Evolutionary conservation across 768 basidiomycete genomes (phyloP).

Genomic region (Pisolithus marmoratus): DNA sequence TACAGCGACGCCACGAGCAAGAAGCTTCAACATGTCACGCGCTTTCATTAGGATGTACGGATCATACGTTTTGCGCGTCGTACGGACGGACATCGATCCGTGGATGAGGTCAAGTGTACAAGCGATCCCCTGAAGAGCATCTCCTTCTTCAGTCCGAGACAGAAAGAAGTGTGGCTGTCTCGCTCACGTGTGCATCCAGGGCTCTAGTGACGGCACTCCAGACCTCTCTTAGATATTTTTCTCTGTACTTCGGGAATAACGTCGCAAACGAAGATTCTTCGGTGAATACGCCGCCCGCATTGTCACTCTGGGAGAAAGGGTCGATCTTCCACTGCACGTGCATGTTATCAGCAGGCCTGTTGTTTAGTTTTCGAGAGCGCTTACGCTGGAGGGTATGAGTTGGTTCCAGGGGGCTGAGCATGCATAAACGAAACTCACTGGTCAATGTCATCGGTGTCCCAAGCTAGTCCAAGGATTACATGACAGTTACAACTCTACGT

Average conservation of each 20-base stretch:
- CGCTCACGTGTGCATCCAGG: constrained; percentile 68
- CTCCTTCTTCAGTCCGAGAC: neutral
- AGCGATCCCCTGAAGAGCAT: constrained; percentile 59
- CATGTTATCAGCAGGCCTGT: constrained; percentile 9
- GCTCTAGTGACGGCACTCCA: constrained; percentile 89
- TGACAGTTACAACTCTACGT: neutral
- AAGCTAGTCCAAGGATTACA: constrained; percentile 50
- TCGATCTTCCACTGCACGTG: constrained; percentile 79
- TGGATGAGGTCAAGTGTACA: constrained; percentile 94
- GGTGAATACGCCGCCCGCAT: constrained; percentile 76
- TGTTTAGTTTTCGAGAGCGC: constrained; percentile 9
- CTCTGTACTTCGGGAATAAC: constrained; percentile 96
- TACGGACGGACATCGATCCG: constrained; percentile 95
- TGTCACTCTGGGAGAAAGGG: constrained; percentile 66
- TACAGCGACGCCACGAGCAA: constrained; percentile 86
- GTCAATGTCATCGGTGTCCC: constrained; percentile 99
- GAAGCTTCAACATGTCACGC: constrained; percentile 90
- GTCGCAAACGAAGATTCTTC: constrained; percentile 99
- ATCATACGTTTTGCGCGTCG: constrained; percentile 95
- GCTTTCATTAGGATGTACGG: constrained; percentile 96
- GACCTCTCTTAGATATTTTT: constrained; percentile 91
- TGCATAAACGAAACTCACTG: constrained; percentile 59
- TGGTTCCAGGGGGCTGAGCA: neutral
- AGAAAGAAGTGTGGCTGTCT: constrained; percentile 10
- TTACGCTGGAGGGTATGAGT: constrained; percentile 36